Percentiles rank a stretch among this genome's conserved stretches.
These are phyloP conservation scores for Fagus sylvatica DNA, from an alignment of 306 rosid species.

Conservation along the genomic window DNA sequence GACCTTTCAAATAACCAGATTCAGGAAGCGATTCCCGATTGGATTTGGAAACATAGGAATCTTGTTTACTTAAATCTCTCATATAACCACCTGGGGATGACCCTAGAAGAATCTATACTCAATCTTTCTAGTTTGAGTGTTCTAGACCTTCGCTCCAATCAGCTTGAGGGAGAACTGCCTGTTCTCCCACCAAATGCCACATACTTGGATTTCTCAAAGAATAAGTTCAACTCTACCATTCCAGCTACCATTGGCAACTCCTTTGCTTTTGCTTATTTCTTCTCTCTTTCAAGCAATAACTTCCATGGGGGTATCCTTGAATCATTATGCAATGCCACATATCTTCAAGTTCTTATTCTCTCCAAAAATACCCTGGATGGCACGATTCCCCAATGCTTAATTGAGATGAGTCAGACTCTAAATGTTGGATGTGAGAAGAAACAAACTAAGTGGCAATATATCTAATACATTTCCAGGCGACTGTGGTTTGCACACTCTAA, in stretches of 20 bases:
- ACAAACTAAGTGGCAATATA: slow-evolving; percentile 22
- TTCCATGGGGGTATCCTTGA: background rate
- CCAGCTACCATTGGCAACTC: slow-evolving; percentile 16
- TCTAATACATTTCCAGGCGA: slow-evolving; percentile 11
- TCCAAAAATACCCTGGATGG: slow-evolving; percentile 12
- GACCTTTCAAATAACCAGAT: slow-evolving; percentile 11
- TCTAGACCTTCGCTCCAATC: slow-evolving; percentile 47
- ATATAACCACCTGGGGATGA: background rate
- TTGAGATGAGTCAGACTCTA: background rate
- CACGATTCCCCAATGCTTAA: slow-evolving; percentile 33
- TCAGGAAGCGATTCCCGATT: background rate
- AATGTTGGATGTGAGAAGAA: slow-evolving; percentile 22
- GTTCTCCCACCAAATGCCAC: accelerated
- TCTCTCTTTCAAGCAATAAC: slow-evolving; percentile 14
- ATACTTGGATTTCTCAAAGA: slow-evolving; percentile 38
- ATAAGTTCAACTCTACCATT: slow-evolving; percentile 38
- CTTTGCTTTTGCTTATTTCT: background rate
- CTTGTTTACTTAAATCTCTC: slow-evolving; percentile 3
- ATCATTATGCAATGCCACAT: background rate
- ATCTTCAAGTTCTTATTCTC: slow-evolving; percentile 13
- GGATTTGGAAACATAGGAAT: accelerated
- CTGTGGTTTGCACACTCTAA: slow-evolving; percentile 30
- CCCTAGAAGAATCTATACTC: background rate
- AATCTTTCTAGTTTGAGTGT: background rate
- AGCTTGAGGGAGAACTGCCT: slow-evolving; percentile 34